Evolutionary conservation across 2,329 filamentous ascomycete genomes (phyloP).

Genomic region (Exophiala spinifera): DNA sequence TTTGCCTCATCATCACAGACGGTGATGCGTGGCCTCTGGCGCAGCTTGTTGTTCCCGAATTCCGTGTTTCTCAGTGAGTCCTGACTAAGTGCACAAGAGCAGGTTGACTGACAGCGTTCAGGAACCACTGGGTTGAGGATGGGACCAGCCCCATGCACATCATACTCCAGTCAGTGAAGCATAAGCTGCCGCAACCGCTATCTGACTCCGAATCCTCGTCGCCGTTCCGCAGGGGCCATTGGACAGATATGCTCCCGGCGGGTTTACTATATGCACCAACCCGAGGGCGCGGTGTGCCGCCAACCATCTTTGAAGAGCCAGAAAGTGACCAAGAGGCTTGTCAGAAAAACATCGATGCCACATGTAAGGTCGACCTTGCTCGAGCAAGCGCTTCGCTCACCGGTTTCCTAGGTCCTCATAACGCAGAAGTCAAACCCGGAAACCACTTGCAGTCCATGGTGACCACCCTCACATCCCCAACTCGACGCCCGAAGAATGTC

Average conservation of each 20-base stretch:
- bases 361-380: too few relatives aligned
- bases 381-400: too few relatives aligned
- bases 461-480: too few relatives aligned
- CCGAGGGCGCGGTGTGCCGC: neutral
- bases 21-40: neutral
- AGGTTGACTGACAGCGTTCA: neutral
- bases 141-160: neutral
- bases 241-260: neutral
- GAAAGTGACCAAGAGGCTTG: neutral
- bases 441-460: too few relatives aligned
- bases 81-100: neutral
- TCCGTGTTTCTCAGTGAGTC: neutral
- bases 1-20: neutral
- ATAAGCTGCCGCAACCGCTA: neutral
- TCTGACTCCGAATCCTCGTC: neutral
- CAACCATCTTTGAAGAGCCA: neutral
- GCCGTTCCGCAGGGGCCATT: neutral
- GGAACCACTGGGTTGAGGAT: too few relatives aligned
- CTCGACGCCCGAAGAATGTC: too few relatives aligned
- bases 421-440: too few relatives aligned
- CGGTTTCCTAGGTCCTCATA: too few relatives aligned
- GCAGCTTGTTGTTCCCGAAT: neutral
- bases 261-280: neutral
- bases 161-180: neutral
- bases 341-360: too few relatives aligned